A percentile compares a stretch with the other conserved stretches of the same genome.
These are phyloP conservation scores for Acanthamoeba polyphaga DNA, from an alignment of 208 protist species.

Conservation along the genomic window DNA sequence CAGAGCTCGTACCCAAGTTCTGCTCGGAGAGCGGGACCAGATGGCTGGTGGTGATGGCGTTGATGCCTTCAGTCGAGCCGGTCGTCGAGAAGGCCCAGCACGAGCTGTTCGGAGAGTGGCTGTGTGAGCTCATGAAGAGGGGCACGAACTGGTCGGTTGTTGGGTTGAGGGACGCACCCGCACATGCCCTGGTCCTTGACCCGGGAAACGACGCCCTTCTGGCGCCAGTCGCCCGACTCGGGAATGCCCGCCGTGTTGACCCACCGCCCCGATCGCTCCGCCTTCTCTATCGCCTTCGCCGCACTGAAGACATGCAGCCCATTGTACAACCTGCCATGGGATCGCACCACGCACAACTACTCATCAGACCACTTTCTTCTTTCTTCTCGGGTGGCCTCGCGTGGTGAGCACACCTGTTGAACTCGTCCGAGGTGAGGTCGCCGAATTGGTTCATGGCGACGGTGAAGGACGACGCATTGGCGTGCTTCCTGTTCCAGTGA, in stretches of 20 bases:
- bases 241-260: background rate
- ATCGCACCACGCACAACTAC: background rate
- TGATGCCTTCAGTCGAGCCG: constrained; percentile 93
- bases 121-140: background rate
- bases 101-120: constrained; percentile 85
- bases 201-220: background rate
- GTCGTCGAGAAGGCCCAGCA: constrained; percentile 98
- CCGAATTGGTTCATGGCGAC: constrained; percentile 32
- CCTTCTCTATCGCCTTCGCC: background rate
- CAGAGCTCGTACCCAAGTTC: constrained; percentile 16
- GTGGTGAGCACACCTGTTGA: background rate
- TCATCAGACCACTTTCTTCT: too few relatives aligned
- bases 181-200: constrained; percentile 37
- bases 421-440: constrained; percentile 10
- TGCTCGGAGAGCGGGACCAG: constrained; percentile 70
- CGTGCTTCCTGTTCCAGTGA: background rate
- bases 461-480: background rate
- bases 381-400: background rate
- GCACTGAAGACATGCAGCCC: background rate
- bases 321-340: background rate
- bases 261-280: background rate
- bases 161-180: background rate
- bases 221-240: constrained; percentile 3
- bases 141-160: background rate
- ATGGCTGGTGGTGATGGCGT: constrained; percentile 72